Conservation (phyloP, 1,139 yeast species). For the Scheffersomyces cryptocercus region DNA sequence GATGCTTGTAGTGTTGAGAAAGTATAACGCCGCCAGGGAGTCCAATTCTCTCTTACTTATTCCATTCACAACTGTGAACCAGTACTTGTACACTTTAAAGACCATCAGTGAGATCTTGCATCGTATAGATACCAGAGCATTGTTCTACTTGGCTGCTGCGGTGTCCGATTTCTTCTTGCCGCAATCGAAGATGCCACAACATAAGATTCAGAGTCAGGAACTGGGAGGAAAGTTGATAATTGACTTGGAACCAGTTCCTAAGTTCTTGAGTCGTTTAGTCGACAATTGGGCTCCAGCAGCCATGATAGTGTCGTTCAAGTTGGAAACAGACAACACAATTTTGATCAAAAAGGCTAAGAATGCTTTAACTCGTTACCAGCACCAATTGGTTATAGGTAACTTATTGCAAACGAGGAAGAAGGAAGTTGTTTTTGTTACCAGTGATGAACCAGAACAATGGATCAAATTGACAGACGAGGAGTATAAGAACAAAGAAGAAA, state of each 20-base stretch:
- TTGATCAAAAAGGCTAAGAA: slow-evolving; percentile 72
- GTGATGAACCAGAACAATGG: slow-evolving; percentile 49
- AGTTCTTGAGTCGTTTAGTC: slow-evolving; percentile 82
- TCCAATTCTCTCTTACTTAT: slow-evolving; percentile 63
- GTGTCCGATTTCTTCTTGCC: slow-evolving; percentile 96
- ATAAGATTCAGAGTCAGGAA: slow-evolving; percentile 85
- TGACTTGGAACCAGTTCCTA: slow-evolving; percentile 93
- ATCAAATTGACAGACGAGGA: slow-evolving; percentile 49
- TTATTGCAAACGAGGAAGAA: slow-evolving; percentile 83
- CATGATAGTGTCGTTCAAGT: slow-evolving; percentile 90
- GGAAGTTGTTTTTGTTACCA: slow-evolving; percentile 84
- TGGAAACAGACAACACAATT: slow-evolving; percentile 81
- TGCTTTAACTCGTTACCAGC: slow-evolving; percentile 83
- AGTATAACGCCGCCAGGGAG: slow-evolving; percentile 62
- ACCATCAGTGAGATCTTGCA: slow-evolving; percentile 63
- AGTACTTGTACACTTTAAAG: slow-evolving; percentile 81
- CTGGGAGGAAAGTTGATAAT: slow-evolving; percentile 74
- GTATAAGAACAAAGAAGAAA: slow-evolving; percentile 45
- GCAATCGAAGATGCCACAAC: slow-evolving; percentile 80
- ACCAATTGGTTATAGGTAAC: slow-evolving; percentile 94
- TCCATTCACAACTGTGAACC: slow-evolving; percentile 95
- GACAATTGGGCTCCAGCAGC: slow-evolving; percentile 96
- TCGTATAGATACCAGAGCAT: slow-evolving; percentile 52
- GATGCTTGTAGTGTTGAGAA: slow-evolving; percentile 64
- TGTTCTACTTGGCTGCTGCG: slow-evolving; percentile 94